A percentile compares a stretch with the other conserved stretches of the same genome.
phyloP scores from a whole-genome alignment of 2,329 filamentous ascomycete genomes.

The Herpotrichia juniperi region DNA sequence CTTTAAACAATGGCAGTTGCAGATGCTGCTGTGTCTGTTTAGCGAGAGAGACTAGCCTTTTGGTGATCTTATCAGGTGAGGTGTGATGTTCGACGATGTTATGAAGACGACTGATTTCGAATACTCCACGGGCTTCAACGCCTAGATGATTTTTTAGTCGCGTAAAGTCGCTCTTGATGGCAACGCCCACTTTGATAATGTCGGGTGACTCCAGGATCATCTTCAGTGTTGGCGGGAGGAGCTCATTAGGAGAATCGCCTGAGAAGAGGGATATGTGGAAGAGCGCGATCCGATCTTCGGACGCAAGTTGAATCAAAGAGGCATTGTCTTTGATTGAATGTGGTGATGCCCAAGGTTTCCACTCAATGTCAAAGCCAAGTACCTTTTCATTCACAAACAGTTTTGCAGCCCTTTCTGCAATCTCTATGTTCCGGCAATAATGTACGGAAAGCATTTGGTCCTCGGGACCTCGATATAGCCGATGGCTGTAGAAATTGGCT shows the following conservation, averaged over 20 bases:
- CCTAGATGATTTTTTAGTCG: slow-evolving; percentile 67
- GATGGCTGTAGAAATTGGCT: slow-evolving; percentile 68
- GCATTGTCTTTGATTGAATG: slow-evolving; percentile 77
- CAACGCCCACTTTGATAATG: slow-evolving; percentile 78
- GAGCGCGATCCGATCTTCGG: slow-evolving; percentile 75
- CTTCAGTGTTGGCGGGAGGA: slow-evolving; percentile 73
- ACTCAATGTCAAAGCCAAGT: slow-evolving; percentile 90
- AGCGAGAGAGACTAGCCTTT: slow-evolving; percentile 69
- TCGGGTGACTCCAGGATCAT: slow-evolving; percentile 72
- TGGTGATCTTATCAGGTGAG: slow-evolving; percentile 61
- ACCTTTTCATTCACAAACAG: slow-evolving; percentile 73
- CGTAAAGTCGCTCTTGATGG: slow-evolving; percentile 67
- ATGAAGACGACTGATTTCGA: slow-evolving; percentile 85
- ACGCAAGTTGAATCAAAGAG: slow-evolving; percentile 83
- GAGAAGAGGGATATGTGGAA: slow-evolving; percentile 72
- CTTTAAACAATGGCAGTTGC: slow-evolving; percentile 83
- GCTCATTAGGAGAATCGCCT: slow-evolving; percentile 52
- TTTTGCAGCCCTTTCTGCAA: slow-evolving; percentile 70
- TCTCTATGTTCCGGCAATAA: slow-evolving; percentile 73
- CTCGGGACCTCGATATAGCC: slow-evolving; percentile 65
- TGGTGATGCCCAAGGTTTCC: slow-evolving; percentile 59
- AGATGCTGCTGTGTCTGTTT: slow-evolving; percentile 70
- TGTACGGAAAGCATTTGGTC: slow-evolving; percentile 69
- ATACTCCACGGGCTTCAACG: slow-evolving; percentile 69
- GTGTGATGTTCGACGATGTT: slow-evolving; percentile 64